Conservation (phyloP, 2,329 filamentous ascomycete genomes). For the Diaporthe sp. region DNA sequence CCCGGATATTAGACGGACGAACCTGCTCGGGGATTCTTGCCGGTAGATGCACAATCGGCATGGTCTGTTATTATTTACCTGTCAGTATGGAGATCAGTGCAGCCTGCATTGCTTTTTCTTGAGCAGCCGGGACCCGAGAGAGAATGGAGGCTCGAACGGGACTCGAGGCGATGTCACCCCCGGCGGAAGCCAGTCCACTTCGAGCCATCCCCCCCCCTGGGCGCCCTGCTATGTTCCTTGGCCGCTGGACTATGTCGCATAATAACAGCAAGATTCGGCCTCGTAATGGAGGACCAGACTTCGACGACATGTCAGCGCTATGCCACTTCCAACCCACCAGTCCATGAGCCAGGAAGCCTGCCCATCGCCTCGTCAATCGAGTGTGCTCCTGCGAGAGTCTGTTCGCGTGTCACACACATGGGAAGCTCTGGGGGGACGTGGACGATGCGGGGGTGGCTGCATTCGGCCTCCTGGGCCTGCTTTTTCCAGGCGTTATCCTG, state of each 20-base stretch:
- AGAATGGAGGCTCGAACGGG: constrained; percentile 23
- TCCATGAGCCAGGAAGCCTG: neutral
- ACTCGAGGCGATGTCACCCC: constrained; percentile 21
- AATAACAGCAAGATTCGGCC: constrained; percentile 18
- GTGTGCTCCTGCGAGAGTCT: constrained; percentile 5
- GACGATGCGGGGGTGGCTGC: constrained; percentile 27
- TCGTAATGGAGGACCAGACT: constrained; percentile 20
- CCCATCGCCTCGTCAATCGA: constrained; percentile 11
- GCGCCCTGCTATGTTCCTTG: neutral
- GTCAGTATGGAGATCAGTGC: constrained; percentile 29
- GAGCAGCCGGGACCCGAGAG: constrained; percentile 19
- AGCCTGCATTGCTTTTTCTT: constrained; percentile 14
- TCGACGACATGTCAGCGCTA: constrained; percentile 16
- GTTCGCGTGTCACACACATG: constrained; percentile 23
- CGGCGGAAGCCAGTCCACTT: constrained; percentile 26
- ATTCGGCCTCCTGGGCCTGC: constrained; percentile 4
- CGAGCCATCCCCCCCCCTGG: neutral
- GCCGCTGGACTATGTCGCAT: constrained; percentile 4
- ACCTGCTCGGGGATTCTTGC: neutral
- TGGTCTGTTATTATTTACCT: constrained; percentile 10
- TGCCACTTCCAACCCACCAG: neutral
- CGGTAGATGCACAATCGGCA: neutral
- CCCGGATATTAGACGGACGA: constrained; percentile 19
- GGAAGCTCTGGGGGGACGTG: neutral
- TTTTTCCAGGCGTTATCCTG: constrained; percentile 13